Percentiles rank a stretch among this genome's conserved stretches.
Conservation (phyloP, 1,284 basidiomycete genomes). For the Tilletia horrida region DNA sequence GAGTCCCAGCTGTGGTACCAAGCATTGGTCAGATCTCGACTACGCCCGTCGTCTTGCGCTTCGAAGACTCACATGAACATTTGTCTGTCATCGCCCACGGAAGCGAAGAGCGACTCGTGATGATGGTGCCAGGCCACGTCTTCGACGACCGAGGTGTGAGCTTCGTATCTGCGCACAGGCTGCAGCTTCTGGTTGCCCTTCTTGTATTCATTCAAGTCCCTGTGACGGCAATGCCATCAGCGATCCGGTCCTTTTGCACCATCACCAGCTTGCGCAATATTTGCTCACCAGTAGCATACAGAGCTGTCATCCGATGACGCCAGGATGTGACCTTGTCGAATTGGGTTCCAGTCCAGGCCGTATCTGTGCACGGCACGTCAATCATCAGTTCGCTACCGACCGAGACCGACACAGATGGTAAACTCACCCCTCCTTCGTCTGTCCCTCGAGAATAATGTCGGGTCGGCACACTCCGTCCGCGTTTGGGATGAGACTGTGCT, state of each 20-base stretch:
- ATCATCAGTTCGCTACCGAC: not conserved
- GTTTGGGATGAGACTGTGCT: slow-evolving; percentile 89
- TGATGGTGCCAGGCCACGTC: slow-evolving; percentile 94
- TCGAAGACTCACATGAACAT: slow-evolving; percentile 71
- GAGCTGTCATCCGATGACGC: slow-evolving; percentile 95
- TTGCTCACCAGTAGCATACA: slow-evolving; percentile 82
- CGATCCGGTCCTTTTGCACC: slow-evolving; percentile 86
- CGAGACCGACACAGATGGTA: too few relatives aligned
- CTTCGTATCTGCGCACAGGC: slow-evolving; percentile 76
- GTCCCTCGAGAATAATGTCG: slow-evolving; percentile 84
- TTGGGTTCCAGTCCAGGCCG: slow-evolving; percentile 85
- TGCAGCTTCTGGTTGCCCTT: slow-evolving; percentile 76
- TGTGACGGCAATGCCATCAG: slow-evolving; percentile 48
- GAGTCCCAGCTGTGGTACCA: slow-evolving; percentile 81
- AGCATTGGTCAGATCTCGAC: not conserved
- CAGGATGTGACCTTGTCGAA: slow-evolving; percentile 76
- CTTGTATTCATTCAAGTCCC: slow-evolving; percentile 87
- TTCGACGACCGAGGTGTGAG: slow-evolving; percentile 63
- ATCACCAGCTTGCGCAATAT: not conserved
- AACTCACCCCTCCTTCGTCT: slow-evolving; percentile 83
- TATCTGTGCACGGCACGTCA: slow-evolving; percentile 62
- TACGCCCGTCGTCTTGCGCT: not conserved
- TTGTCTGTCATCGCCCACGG: slow-evolving; percentile 94
- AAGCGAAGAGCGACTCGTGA: slow-evolving; percentile 81
- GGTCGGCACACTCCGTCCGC: slow-evolving; percentile 75